Evolutionary conservation across 169 alveolate genomes (phyloP).

Genomic region (Plasmodium falciparum): DNA sequence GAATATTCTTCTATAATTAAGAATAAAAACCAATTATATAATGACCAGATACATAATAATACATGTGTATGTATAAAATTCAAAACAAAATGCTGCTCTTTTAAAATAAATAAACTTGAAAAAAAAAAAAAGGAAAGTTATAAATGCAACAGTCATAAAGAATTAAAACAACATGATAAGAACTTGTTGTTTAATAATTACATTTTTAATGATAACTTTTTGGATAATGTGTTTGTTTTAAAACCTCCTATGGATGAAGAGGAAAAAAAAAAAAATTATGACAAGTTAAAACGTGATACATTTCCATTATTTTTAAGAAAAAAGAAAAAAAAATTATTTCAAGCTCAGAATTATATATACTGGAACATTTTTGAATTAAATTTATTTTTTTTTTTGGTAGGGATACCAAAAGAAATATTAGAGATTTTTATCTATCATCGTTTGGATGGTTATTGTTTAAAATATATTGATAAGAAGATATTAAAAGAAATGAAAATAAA

Average conservation of each 20-base stretch:
- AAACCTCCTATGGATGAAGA: too few species aligned
- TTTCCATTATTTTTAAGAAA: slow-evolving; percentile 49
- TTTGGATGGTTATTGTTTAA: slow-evolving; percentile 80
- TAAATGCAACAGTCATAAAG: not conserved
- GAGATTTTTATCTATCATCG: slow-evolving; percentile 76
- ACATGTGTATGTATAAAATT: too few species aligned
- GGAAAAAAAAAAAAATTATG: too few species aligned
- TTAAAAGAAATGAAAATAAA: slow-evolving; percentile 77
- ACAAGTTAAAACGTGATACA: not conserved
- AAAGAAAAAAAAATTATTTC: slow-evolving; percentile 14
- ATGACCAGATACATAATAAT: too few species aligned
- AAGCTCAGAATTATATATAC: slow-evolving; percentile 79
- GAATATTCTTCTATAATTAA: not conserved
- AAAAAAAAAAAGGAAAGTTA: not conserved
- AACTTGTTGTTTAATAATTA: not conserved
- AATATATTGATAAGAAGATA: slow-evolving; percentile 74
- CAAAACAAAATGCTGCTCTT: not conserved
- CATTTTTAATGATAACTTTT: too few species aligned
- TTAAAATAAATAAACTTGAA: not conserved
- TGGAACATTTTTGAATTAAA: slow-evolving; percentile 81
- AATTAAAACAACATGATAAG: not conserved
- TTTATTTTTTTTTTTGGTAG: slow-evolving; percentile 77
- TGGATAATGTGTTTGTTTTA: too few species aligned
- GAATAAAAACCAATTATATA: too few species aligned
- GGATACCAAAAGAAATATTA: slow-evolving; percentile 75